Evolutionary conservation across 768 basidiomycete genomes (phyloP).

Genomic region (Coprinopsis strossmayeri): DNA sequence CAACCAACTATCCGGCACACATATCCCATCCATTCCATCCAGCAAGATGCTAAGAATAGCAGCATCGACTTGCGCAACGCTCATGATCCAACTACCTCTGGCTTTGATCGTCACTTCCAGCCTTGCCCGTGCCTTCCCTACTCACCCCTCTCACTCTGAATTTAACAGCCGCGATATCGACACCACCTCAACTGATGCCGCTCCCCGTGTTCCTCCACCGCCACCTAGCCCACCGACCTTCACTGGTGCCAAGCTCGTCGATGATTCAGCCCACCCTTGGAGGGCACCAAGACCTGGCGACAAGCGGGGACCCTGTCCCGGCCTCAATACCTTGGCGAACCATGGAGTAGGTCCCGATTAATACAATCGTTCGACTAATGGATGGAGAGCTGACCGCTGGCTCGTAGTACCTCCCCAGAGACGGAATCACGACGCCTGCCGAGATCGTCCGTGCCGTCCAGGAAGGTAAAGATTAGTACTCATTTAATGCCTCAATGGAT

Average conservation of each 20-base stretch:
- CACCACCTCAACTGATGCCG: not conserved
- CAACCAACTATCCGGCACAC: too few species aligned
- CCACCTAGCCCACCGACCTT: not conserved
- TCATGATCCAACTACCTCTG: too few species aligned
- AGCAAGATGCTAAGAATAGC: too few species aligned
- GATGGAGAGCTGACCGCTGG: not conserved
- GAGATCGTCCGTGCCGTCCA: slow-evolving; percentile 11
- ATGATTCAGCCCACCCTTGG: slow-evolving; percentile 15
- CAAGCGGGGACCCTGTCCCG: slow-evolving; percentile 17
- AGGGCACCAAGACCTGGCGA: slow-evolving; percentile 13
- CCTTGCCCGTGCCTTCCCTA: too few species aligned
- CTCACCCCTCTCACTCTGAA: too few species aligned
- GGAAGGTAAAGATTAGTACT: slow-evolving; percentile 7
- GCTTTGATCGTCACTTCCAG: too few species aligned
- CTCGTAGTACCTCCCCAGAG: slow-evolving; percentile 9
- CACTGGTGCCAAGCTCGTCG: slow-evolving; percentile 12
- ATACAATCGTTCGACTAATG: not conserved
- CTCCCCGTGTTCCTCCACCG: not conserved
- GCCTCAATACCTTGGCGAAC: slow-evolving; percentile 17
- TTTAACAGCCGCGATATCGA: too few species aligned
- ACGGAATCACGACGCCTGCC: slow-evolving; percentile 9
- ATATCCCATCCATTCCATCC: too few species aligned
- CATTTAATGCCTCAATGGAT: slow-evolving; percentile 7
- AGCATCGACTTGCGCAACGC: too few species aligned
- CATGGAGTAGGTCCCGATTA: slow-evolving; percentile 13